Evolutionary conservation across 805 yeast genomes (phyloP), one percentile per base, ranked within the genome.

Genomic region (Candida suzukii): DNA sequence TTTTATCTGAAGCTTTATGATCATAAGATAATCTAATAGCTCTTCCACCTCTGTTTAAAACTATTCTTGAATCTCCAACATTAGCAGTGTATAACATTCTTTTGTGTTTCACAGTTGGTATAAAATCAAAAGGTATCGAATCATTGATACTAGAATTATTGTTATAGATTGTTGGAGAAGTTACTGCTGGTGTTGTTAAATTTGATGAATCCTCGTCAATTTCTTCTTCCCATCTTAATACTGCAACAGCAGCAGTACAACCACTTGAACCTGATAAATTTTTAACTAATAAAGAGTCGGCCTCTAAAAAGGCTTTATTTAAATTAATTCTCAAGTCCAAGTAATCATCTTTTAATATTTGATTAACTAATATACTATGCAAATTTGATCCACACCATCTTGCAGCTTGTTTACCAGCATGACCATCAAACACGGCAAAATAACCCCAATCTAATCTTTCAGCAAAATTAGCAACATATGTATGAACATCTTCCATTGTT

Each of bases 401-500:
- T 2, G 99, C 95, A 9, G 95, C 83, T 50, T 80, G 87, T 41
- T 79, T 79, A 19, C 99, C 99, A 2, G 98, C 98, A 64, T 91
- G 99, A 11, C 99, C 99, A 62, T 91, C 99, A 63, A 88, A 91
- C 1, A 91, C 74, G 16, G 95, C 98, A 72, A 91, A 88, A 58
- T 86, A 91, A 2, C 96, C 98, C 83, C 95, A 84, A 58, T 88
- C 96, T 25, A 83, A 67, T 43, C 88, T 61, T 51, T 87, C 95
- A n/a, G 90, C 93, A 67, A 85, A 90, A 66, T 90, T 88, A 49
- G 93, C 88, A 31, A 88, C 88, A 53, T 84, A 87, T 0, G 95
- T 85, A 60, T 91, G 98, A 8, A 91, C 93, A 60, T 91, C 99
- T 58, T 91, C 99, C 99, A 91, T 91, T 24, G 88, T 78, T 39